Conservation (phyloP, 2,329 filamentous ascomycete species). For the Ophiosphaerella korrae region DNA sequence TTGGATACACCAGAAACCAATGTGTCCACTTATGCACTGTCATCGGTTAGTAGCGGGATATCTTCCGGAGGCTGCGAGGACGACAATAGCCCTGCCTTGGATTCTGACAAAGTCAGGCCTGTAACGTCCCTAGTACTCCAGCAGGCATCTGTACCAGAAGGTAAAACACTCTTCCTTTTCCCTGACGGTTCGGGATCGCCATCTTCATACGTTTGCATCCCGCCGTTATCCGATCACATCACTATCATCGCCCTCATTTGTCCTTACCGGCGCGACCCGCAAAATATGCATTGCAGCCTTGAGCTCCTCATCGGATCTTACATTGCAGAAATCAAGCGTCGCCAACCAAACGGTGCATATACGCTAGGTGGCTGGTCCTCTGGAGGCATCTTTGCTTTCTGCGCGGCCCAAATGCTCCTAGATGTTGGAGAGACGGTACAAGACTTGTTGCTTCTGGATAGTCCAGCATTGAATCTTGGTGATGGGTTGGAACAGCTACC, state of each 20-base stretch:
- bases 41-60: too few species aligned
- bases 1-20: too few species aligned
- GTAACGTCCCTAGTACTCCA: conserved; percentile 37
- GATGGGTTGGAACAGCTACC: too few species aligned
- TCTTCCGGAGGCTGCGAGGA: not conserved
- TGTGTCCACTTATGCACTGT: too few species aligned
- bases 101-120: too few species aligned
- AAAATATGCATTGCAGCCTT: conserved; percentile 26
- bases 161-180: conserved; percentile 49
- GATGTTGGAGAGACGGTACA: conserved; percentile 23
- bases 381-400: conserved; percentile 46
- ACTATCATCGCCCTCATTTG: conserved; percentile 59
- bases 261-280: conserved; percentile 43
- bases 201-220: conserved; percentile 48
- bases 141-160: conserved; percentile 43
- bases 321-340: conserved; percentile 52
- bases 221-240: conserved; percentile 32
- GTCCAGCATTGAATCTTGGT: too few species aligned
- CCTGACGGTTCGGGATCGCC: conserved; percentile 57
- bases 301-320: conserved; percentile 46
- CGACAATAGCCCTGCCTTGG: too few species aligned
- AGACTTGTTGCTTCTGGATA: conserved; percentile 32
- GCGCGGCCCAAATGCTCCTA: conserved; percentile 26
- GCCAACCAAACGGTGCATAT: conserved; percentile 47
- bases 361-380: conserved; percentile 46